Evolutionary conservation across 768 basidiomycete genomes (phyloP).

Genomic region (Boletus fagicola): DNA sequence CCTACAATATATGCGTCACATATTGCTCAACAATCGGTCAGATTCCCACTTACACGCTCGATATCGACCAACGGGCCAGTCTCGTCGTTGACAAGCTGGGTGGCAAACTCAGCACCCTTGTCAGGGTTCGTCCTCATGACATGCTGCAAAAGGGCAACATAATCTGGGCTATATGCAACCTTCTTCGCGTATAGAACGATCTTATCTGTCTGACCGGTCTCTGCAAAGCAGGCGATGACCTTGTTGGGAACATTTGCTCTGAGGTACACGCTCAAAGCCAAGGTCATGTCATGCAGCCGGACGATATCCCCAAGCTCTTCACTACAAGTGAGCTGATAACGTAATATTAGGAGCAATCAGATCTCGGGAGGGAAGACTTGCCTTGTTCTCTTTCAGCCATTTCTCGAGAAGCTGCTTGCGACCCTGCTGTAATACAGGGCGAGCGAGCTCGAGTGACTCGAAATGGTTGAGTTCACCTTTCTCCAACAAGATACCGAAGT

Average conservation of each 20-base stretch:
- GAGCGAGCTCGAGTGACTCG: constrained; percentile 92
- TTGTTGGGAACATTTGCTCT: constrained; percentile 98
- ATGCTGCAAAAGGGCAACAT: constrained; percentile 88
- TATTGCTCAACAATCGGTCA: not conserved
- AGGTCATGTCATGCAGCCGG: constrained; percentile 90
- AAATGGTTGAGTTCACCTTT: constrained; percentile 97
- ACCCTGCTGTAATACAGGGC: constrained; percentile 93
- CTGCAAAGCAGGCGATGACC: constrained; percentile 98
- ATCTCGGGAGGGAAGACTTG: constrained; percentile 25
- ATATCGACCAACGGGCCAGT: constrained; percentile 88
- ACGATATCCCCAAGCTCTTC: constrained; percentile 99
- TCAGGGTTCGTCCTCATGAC: constrained; percentile 96
- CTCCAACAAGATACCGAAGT: constrained; percentile 98
- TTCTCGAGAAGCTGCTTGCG: constrained; percentile 97
- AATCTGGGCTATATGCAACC: constrained; percentile 91
- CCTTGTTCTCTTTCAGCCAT: constrained; percentile 99
- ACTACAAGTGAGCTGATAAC: constrained; percentile 83
- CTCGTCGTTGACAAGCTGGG: constrained; percentile 91
- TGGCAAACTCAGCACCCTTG: constrained; percentile 98
- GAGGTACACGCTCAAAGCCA: constrained; percentile 95
- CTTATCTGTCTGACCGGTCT: constrained; percentile 98
- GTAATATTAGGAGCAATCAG: constrained; percentile 11
- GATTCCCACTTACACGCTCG: constrained; percentile 62
- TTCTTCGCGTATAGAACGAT: constrained; percentile 98
- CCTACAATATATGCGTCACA: constrained; percentile 40